Evolutionary conservation across 345 rosid genomes (phyloP), one percentile per base, ranked within the genome.

Genomic region (Syzygium aqueum): DNA sequence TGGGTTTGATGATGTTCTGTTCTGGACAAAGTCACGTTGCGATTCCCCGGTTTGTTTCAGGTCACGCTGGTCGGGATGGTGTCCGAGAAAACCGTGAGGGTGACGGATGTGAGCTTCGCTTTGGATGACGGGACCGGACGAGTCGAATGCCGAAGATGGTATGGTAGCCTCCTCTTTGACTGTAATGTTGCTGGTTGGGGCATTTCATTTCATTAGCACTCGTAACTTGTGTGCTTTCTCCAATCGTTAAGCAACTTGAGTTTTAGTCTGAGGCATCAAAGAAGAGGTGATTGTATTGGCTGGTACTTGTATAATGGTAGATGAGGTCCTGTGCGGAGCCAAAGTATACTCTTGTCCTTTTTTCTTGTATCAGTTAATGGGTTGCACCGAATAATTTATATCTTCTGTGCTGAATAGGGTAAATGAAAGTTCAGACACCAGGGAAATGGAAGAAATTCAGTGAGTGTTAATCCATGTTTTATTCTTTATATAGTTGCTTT

Each of bases 81-180:
- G 53, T 93, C 90, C 89, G 93, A 93, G 21, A 97, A 92, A 84
- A 91, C 89, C 28, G 92, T 77, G 51, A 93, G 95, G 61, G 90
- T 92, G 73, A 94, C 98, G 15, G 98, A 96, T 77, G 93, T 95
- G 84, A 90, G 92, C 87, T 96, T 97, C 86, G 61, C 86, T 51
- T 87, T 97, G 54, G 98, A 97, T 73, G 99, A 97, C 88, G 99
- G 99, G 88, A 97, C 99, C 2, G 99, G 99, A 23, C 92, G 94
- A 25, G 89, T 97, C 57, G 92, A 90, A 51, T 95, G 97, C 91
- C 91, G 90, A 89, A 95, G 98, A 97, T 96, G 98, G 98, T 97
- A 93, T 73, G 77, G 3, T 67, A 43, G 67, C 30, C n/a, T 86
- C 16, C 33, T 43, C 53, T 21, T 54, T 46, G 84, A 40, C 37